Evolutionary conservation across 177 flowering plant species (phyloP).

Genomic region (Tripterygium wilfordii): DNA sequence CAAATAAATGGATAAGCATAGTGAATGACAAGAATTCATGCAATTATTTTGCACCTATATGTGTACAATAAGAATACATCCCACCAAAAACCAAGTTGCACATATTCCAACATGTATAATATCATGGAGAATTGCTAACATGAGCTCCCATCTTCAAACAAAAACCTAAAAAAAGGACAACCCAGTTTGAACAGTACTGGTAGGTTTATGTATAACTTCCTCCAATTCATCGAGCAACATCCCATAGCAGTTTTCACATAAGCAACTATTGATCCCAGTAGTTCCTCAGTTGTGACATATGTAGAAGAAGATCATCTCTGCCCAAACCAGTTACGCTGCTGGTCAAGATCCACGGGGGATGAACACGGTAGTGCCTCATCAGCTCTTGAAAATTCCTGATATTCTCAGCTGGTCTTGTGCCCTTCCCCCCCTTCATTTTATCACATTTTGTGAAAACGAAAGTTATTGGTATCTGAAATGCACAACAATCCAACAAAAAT

Average conservation of each 20-base stretch:
- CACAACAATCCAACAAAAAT: neutral
- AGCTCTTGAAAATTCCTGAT: slow-evolving; percentile 58
- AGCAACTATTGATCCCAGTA: slow-evolving; percentile 74
- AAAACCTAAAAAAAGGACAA: too few species aligned
- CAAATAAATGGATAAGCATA: too few species aligned
- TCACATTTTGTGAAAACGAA: slow-evolving; percentile 89
- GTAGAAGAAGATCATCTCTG: slow-evolving; percentile 85
- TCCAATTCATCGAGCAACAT: too few species aligned
- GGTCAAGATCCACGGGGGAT: slow-evolving; percentile 98
- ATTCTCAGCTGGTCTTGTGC: slow-evolving; percentile 78
- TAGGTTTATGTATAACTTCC: neutral
- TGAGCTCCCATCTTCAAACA: too few species aligned
- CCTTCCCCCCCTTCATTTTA: slow-evolving; percentile 56
- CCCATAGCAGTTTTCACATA: neutral
- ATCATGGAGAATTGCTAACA: too few species aligned
- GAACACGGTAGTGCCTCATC: slow-evolving; percentile 47
- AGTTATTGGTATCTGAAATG: slow-evolving; percentile 74
- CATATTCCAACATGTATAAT: too few species aligned
- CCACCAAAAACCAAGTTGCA: too few species aligned
- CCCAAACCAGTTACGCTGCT: slow-evolving; percentile 89
- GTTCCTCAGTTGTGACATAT: slow-evolving; percentile 91
- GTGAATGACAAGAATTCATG: too few species aligned
- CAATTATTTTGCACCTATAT: too few species aligned
- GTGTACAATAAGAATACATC: too few species aligned
- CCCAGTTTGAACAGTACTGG: neutral